These are phyloP conservation scores for Endocladia muricata DNA, from an alignment of 31 red algal species.

Conservation along the genomic window DNA sequence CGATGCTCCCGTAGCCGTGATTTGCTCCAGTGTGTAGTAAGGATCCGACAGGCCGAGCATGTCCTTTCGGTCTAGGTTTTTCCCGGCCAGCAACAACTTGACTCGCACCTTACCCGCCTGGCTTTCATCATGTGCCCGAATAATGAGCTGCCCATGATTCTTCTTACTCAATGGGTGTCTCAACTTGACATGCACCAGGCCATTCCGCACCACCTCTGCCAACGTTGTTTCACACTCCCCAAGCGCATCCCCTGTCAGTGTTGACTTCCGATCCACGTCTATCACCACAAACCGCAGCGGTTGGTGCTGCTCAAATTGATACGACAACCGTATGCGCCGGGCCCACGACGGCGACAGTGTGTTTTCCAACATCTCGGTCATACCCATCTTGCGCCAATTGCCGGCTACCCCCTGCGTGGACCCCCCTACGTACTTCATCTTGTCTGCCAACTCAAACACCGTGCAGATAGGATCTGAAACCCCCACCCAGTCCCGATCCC, in stretches of 20 bases:
- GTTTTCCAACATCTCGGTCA: slow-evolving; percentile 35
- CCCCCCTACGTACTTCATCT: neutral
- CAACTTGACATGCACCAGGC: slow-evolving; percentile 6
- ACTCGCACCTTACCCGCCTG: slow-evolving; percentile 39
- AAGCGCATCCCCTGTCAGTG: slow-evolving; percentile 19
- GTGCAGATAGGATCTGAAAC: slow-evolving; percentile 31
- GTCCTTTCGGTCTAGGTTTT: slow-evolving; percentile 64
- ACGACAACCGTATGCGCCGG: slow-evolving; percentile 18
- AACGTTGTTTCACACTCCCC: slow-evolving; percentile 8
- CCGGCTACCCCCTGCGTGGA: neutral
- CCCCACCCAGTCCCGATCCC: slow-evolving; percentile 30
- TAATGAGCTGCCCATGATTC: slow-evolving; percentile 37
- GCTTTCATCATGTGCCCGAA: slow-evolving; percentile 60
- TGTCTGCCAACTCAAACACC: neutral
- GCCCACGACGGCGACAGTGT: slow-evolving; percentile 15
- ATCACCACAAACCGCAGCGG: slow-evolving; percentile 11
- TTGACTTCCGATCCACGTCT: slow-evolving; percentile 35
- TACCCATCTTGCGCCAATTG: slow-evolving; percentile 2
- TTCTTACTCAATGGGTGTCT: neutral
- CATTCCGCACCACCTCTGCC: slow-evolving; percentile 16
- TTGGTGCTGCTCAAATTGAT: slow-evolving; percentile 39
- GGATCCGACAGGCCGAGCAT: slow-evolving; percentile 62
- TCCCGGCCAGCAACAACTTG: slow-evolving; percentile 16
- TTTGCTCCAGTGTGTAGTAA: slow-evolving; percentile 23
- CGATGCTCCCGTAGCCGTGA: neutral